A percentile compares a stretch with the other conserved stretches of the same genome.
These are phyloP conservation scores for Phialemoniopsis sp. DNA, from an alignment of 2,329 filamentous ascomycete genomes.

Conservation along the genomic window DNA sequence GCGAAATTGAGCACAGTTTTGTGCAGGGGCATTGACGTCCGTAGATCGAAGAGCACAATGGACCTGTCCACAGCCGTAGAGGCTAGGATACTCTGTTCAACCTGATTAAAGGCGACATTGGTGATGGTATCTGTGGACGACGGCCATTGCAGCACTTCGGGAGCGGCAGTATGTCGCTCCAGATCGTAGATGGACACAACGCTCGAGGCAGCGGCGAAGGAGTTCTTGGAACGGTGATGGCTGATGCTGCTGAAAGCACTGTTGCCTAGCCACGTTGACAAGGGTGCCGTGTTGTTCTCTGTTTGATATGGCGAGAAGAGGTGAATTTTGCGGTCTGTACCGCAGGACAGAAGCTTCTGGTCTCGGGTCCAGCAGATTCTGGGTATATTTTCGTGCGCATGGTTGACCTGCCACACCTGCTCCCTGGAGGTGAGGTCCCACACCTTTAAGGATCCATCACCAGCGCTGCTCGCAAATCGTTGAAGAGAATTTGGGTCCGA, in stretches of 20 bases:
- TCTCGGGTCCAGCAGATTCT: constrained; percentile 87
- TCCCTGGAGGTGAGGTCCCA: constrained; percentile 58
- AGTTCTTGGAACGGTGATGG: constrained; percentile 73
- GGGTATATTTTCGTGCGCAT: constrained; percentile 90
- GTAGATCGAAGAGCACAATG: constrained; percentile 86
- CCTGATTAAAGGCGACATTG: constrained; percentile 84
- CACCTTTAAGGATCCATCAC: constrained; percentile 87
- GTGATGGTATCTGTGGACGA: constrained; percentile 88
- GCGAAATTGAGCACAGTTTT: constrained; percentile 80
- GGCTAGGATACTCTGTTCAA: constrained; percentile 86
- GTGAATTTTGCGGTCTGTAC: constrained; percentile 77
- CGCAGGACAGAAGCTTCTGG: constrained; percentile 80
- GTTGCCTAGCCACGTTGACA: constrained; percentile 75
- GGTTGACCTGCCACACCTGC: constrained; percentile 63
- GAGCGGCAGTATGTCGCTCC: constrained; percentile 72
- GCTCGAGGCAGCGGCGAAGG: constrained; percentile 71
- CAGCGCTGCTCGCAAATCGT: constrained; percentile 76
- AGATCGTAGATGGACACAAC: constrained; percentile 87
- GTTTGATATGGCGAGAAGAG: constrained; percentile 83
- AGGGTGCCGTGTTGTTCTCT: constrained; percentile 56
- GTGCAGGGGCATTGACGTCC: constrained; percentile 77
- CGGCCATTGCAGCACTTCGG: constrained; percentile 83
- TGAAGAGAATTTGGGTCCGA: constrained; percentile 74
- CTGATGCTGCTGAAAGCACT: constrained; percentile 78
- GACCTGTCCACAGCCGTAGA: constrained; percentile 83